Conservation (phyloP, 495 filamentous ascomycete genomes). For the Xylaria flabelliformis region DNA sequence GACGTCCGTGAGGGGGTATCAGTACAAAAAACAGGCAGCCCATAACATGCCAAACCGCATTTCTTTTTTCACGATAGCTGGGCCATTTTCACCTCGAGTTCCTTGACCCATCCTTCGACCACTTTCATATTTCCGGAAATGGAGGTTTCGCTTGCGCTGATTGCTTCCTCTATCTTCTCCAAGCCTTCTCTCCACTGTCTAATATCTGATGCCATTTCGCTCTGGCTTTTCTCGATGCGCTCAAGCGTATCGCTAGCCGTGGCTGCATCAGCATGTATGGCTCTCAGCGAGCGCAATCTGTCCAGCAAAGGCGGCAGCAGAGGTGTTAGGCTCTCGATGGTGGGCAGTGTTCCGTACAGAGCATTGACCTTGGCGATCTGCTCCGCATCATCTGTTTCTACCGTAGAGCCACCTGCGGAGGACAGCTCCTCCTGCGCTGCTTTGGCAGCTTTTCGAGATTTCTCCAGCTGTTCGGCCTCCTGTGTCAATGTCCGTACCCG, state of each 20-base stretch:
- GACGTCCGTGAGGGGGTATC: constrained; percentile 21
- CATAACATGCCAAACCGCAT: not conserved
- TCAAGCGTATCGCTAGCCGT: constrained; percentile 81
- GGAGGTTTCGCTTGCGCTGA: constrained; percentile 70
- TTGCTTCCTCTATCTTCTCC: constrained; percentile 75
- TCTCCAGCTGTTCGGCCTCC: constrained; percentile 80
- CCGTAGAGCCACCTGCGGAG: constrained; percentile 47
- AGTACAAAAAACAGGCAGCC: constrained; percentile 21
- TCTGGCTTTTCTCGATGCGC: constrained; percentile 77
- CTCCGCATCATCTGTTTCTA: constrained; percentile 62
- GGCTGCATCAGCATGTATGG: constrained; percentile 86
- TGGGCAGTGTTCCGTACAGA: constrained; percentile 85
- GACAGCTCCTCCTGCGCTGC: constrained; percentile 65
- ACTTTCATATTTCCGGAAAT: constrained; percentile 78
- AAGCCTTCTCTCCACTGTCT: constrained; percentile 85
- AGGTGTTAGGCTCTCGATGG: constrained; percentile 86
- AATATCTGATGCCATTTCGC: constrained; percentile 82
- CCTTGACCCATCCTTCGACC: constrained; percentile 88
- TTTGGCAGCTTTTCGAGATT: constrained; percentile 74
- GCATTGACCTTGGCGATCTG: constrained; percentile 87
- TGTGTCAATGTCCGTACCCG: constrained; percentile 76
- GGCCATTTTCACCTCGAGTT: constrained; percentile 77
- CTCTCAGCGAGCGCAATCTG: constrained; percentile 79
- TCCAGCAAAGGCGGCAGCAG: constrained; percentile 86
- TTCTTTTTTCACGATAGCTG: constrained; percentile 49